phyloP scores from a whole-genome alignment of 2,329 filamentous ascomycete species.

The Celoporthe dispersa region DNA sequence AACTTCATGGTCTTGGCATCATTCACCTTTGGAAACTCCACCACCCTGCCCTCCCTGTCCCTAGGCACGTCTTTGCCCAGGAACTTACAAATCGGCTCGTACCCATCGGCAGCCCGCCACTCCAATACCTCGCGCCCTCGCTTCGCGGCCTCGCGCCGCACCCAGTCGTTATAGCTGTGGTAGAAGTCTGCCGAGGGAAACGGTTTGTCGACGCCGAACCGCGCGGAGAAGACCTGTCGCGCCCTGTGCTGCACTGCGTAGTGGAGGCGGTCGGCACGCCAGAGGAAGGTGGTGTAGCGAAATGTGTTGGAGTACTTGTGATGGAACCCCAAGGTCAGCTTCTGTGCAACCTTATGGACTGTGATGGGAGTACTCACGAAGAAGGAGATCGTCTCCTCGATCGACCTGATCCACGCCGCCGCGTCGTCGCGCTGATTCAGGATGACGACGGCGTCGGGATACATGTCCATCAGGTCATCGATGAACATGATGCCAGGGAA shows the following conservation, averaged over 20 bases:
- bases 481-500: conserved; percentile 40
- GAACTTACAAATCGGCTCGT: conserved; percentile 47
- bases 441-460: conserved; percentile 39
- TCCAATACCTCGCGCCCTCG: conserved; percentile 41
- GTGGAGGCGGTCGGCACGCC: conserved; percentile 4
- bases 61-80: conserved; percentile 43
- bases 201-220: conserved; percentile 11
- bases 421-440: conserved; percentile 38
- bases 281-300: neutral
- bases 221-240: neutral
- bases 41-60: conserved; percentile 20
- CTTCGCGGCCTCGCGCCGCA: conserved; percentile 38
- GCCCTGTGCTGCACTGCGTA: neutral
- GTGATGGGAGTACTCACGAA: neutral
- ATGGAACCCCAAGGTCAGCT: neutral
- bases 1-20: conserved; percentile 33
- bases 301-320: conserved; percentile 2
- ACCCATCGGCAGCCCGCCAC: conserved; percentile 45
- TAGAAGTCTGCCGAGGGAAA: conserved; percentile 28
- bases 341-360: neutral
- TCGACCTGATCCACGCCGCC: conserved; percentile 8
- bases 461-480: conserved; percentile 44
- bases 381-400: neutral
- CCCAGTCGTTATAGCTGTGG: conserved; percentile 34
- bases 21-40: conserved; percentile 40